Conservation (phyloP, 2,329 filamentous ascomycete species). For the Verticillium longisporum region DNA sequence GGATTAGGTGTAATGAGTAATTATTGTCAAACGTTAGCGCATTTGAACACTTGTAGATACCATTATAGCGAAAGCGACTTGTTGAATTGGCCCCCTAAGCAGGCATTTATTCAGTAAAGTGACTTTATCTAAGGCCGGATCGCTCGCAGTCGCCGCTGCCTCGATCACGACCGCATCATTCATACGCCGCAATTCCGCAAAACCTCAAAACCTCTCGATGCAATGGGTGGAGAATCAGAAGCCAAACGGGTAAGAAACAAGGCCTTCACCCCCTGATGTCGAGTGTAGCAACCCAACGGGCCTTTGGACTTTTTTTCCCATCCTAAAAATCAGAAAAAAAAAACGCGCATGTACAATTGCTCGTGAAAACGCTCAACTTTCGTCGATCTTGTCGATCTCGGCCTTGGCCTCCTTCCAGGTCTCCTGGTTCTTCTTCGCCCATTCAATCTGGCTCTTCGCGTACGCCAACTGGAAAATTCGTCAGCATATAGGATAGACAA, state of each 20-base stretch:
- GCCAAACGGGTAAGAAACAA: not conserved
- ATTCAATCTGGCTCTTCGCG: conserved; percentile 86
- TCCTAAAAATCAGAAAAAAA: too few species aligned
- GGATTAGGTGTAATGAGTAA: not conserved
- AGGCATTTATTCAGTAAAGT: not conserved
- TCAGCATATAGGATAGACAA: conserved; percentile 3
- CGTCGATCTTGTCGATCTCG: conserved; percentile 83
- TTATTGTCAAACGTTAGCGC: not conserved
- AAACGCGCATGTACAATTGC: too few species aligned
- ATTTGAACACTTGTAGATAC: not conserved
- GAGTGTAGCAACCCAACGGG: not conserved
- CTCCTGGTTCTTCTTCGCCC: conserved; percentile 85
- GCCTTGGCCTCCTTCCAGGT: conserved; percentile 87
- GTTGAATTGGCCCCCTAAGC: not conserved
- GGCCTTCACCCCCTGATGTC: not conserved
- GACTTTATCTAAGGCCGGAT: not conserved
- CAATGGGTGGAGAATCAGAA: not conserved
- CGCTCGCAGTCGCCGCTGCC: not conserved
- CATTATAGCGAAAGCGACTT: not conserved
- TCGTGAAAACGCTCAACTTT: conserved; percentile 27
- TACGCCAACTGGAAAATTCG: conserved; percentile 65
- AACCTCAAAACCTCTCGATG: not conserved
- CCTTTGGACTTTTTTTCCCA: not conserved
- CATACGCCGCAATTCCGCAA: not conserved
- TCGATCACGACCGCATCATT: not conserved